Evolutionary conservation across 768 basidiomycete genomes (phyloP), one percentile per base, ranked within the genome.

Genomic region (Leccinellum albellum): DNA sequence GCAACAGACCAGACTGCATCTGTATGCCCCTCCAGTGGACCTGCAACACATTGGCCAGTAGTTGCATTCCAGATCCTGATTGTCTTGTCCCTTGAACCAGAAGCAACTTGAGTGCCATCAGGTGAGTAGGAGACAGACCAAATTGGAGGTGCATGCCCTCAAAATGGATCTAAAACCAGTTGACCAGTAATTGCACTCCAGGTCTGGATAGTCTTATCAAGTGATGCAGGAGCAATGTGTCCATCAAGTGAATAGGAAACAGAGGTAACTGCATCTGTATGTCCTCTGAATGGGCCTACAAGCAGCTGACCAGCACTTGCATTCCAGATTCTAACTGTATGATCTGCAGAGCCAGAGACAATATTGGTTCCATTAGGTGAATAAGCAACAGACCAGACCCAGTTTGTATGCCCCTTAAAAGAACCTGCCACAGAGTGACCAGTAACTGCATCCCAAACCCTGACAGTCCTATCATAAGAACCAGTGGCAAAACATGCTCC

Each of bases 41-140:
- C 37, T 10, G 37, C 37, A 17, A 37, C 37, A 37, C 8, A 37
- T 37, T 37, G 9, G 4, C 37, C 59, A 60, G 51, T 37, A 31
- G 24, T 4, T 10, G n/a, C 17, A 37, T 37, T n/a, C 37, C 37
- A 37, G 4, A 37, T 37, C 37, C 9, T 37, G 5, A 37, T 37
- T 37, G 37, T 2, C 37, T 37, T 37, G 37, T 37, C 37, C 4
- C 4, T 37, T 4, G 37, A 37, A 37, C 37, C 37, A n/a, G 37
- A 37, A n/a, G 12, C 46, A 50, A 61, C n/a, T 7, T 54, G 29
- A 2, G 3, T 32, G 1, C 60, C 53, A 57, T 54, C 46, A 54
- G 55, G 46, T 29, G 49, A 56, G 17, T 50, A 31, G 45, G 20
- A 6, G 6, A 28, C 44, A 45, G 44, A 45, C 44, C 37, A 37